Evolutionary conservation across 2,329 filamentous ascomycete species (phyloP).

Genomic region (Colletotrichum brevisporum): DNA sequence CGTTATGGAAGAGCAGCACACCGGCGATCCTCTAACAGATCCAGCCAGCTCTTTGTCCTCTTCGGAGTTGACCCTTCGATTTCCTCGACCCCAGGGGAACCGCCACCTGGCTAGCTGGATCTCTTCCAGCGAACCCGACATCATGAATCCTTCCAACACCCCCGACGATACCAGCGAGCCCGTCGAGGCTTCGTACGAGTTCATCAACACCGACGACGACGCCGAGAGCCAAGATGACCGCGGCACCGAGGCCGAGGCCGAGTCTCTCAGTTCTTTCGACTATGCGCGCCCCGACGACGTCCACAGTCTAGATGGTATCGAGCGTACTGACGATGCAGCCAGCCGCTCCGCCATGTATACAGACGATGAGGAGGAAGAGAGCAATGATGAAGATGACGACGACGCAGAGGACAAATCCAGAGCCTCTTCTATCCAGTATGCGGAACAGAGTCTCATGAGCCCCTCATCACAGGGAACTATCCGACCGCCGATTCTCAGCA

Average conservation of each 20-base stretch:
- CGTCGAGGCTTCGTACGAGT: conserved; percentile 70
- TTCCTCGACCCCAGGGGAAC: conserved; percentile 69
- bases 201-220: conserved; percentile 69
- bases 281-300: conserved; percentile 65
- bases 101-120: conserved; percentile 72
- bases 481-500: conserved; percentile 28
- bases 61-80: conserved; percentile 67
- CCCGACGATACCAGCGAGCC: conserved; percentile 60
- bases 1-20: conserved; percentile 68
- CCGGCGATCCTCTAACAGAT: conserved; percentile 31
- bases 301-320: conserved; percentile 65
- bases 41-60: conserved; percentile 47
- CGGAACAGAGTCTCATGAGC: conserved; percentile 62
- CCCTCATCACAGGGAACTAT: conserved; percentile 51
- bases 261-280: conserved; percentile 66
- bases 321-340: conserved; percentile 57
- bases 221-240: conserved; percentile 66
- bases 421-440: conserved; percentile 62
- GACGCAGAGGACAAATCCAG: conserved; percentile 46
- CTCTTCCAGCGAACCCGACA: conserved; percentile 69
- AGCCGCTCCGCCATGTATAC: conserved; percentile 37
- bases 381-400: conserved; percentile 25
- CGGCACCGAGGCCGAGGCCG: conserved; percentile 62
- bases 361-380: conserved; percentile 24
- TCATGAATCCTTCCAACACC: conserved; percentile 63